Evolutionary conservation across 2,329 filamentous ascomycete species (phyloP), one percentile per base, ranked within the genome.

Genomic region (Zalaria obscura): DNA sequence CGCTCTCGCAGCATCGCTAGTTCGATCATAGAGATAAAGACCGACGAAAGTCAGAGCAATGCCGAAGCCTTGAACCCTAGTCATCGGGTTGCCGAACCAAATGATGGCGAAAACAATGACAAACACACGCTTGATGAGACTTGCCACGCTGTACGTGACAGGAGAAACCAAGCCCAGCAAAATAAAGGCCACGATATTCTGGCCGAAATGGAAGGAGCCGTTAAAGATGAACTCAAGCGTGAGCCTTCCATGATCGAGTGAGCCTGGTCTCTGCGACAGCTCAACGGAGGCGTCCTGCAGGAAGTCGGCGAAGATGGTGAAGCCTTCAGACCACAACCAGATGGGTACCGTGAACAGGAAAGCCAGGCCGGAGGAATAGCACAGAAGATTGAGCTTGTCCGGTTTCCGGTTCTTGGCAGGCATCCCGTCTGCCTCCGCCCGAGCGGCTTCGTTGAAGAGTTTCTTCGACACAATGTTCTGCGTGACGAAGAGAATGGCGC

Each of bases 391-490:
- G 34, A 98, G 75, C 65, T 98, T 98, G 65, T 98, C 91, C 11
- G 95, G 73, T 63, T 94, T 96, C 47, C 79, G 78, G 35, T 77
- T 74, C 42, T 74, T 73, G 8, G 70, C 63, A 1, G 73, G 70
- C 1, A 75, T 75, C 2, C 68, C 65, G 41, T 94, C 85, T 5
- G 79, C 76, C 62, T 95, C 89, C 2, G 85, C 83, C 44, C 79
- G 79, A 5, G 86, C 81, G 5, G 85, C 86, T 57, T 95, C 88
- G 60, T 95, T 98, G 69, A 98, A 98, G 6, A 98, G 77, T 50
- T 86, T 85, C 64, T 98, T 98, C 18, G 89, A 96, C 50, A 95
- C 93, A 43, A 98, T 98, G 57, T 98, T 98, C 58, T 98, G 91
- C 0, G 87, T 91, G 31, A 98, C 91, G 56, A 98, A 98, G 49